These are phyloP conservation scores for Rheum nobile DNA, from an alignment of 148 eudicot species.

Conservation along the genomic window DNA sequence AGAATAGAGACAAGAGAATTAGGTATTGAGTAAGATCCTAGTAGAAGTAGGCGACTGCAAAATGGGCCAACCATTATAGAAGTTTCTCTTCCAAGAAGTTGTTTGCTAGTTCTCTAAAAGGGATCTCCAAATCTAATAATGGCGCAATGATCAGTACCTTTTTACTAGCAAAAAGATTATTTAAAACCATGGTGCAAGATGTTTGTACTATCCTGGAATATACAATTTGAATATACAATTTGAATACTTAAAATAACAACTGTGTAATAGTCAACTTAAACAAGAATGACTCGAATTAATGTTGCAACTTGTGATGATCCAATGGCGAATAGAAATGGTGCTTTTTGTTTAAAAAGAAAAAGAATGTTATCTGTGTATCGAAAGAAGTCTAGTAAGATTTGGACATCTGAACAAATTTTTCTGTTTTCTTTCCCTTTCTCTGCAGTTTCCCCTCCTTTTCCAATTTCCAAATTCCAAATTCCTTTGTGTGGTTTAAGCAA, in stretches of 20 bases:
- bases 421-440: background rate
- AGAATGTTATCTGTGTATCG: background rate
- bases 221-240: background rate
- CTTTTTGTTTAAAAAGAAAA: no score
- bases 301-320: background rate
- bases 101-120: background rate
- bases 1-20: conserved; percentile 6
- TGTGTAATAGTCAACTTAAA: background rate
- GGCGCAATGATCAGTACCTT: background rate
- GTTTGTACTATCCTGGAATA: background rate
- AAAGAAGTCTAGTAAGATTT: background rate
- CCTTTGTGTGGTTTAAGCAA: background rate
- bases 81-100: conserved; percentile 1
- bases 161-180: background rate
- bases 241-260: background rate
- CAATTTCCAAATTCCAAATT: no score
- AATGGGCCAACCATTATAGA: conserved; percentile 5
- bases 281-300: background rate
- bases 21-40: conserved; percentile 1
- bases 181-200: background rate
- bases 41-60: background rate
- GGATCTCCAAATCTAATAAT: conserved; percentile 1
- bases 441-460: conserved; percentile 3
- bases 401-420: background rate
- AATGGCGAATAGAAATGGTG: background rate